Evolutionary conservation across 129 eudicot genomes (phyloP).

Genomic region (Escallonia rubra): DNA sequence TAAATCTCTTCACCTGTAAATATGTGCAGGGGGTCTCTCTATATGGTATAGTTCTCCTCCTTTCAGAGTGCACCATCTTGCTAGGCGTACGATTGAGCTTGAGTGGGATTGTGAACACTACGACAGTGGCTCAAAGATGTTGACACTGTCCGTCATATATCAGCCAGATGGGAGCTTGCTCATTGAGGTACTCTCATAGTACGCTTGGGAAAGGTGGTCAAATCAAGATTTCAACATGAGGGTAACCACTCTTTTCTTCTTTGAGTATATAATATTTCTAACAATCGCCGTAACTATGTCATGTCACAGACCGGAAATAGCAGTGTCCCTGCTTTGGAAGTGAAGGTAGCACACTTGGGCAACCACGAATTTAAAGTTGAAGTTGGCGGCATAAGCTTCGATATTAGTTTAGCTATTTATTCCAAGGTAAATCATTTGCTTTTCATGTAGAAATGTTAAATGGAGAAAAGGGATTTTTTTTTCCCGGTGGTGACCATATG

Average conservation of each 20-base stretch:
- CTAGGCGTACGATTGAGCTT: conserved; percentile 51
- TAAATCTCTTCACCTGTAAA: conserved; percentile 10
- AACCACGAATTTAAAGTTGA: conserved; percentile 72
- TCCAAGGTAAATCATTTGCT: conserved; percentile 44
- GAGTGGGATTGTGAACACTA: conserved; percentile 72
- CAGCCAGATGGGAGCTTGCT: conserved; percentile 73
- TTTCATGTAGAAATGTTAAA: background rate
- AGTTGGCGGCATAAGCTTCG: conserved; percentile 65
- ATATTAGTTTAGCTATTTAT: conserved; percentile 62
- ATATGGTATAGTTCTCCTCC: conserved; percentile 83
- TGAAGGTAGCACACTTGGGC: conserved; percentile 53
- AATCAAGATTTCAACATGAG: too few relatives aligned
- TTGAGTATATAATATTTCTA: background rate
- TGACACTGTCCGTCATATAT: conserved; percentile 45
- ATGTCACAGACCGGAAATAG: conserved; percentile 57
- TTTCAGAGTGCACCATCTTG: conserved; percentile 70
- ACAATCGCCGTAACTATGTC: background rate
- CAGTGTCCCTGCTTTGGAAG: conserved; percentile 40
- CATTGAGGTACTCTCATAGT: conserved; percentile 50
- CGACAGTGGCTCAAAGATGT: conserved; percentile 35
- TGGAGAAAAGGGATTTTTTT: too few relatives aligned
- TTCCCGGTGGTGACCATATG: too few relatives aligned
- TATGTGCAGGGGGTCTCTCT: conserved; percentile 51
- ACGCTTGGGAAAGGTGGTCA: background rate
- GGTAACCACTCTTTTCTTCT: background rate